These are phyloP conservation scores for Gynochthodes officinalis DNA, from an alignment of 257 asterid species.

Conservation along the genomic window DNA sequence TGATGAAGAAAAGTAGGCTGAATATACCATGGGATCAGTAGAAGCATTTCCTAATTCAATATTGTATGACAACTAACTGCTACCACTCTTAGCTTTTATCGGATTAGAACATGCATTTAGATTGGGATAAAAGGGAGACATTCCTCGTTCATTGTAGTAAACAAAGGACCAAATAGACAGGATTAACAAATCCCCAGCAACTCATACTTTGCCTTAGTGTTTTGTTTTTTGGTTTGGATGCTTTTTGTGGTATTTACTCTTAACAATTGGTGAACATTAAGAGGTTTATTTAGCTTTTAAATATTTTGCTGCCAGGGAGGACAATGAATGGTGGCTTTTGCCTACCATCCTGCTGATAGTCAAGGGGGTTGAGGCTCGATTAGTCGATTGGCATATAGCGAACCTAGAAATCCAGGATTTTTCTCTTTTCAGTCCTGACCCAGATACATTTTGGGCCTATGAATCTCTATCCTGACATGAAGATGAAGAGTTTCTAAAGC, in stretches of 20 bases:
- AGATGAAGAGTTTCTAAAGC: background rate
- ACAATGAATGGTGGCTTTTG: conserved; percentile 84
- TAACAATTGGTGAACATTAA: no score
- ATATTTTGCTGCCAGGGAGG: conserved; percentile 66
- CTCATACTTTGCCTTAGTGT: background rate
- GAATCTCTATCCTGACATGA: conserved; percentile 58
- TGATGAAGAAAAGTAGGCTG: background rate
- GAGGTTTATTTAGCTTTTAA: background rate
- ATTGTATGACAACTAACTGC: background rate
- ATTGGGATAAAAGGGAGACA: no score
- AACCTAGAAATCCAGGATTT: conserved; percentile 79
- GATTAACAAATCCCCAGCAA: background rate
- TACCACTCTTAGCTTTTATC: background rate
- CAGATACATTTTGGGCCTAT: conserved; percentile 93
- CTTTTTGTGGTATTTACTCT: no score
- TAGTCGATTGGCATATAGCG: conserved; percentile 89
- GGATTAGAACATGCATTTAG: background rate
- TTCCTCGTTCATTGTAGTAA: background rate
- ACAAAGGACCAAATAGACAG: background rate
- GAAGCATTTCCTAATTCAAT: background rate
- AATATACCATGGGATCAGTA: background rate
- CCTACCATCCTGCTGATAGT: conserved; percentile 70
- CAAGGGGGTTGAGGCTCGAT: conserved; percentile 79
- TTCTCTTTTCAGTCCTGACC: conserved; percentile 82
- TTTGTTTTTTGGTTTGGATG: background rate